Base-by-base conservation (phyloP, 257 asterid species). In the Datura wrightii region DNA sequence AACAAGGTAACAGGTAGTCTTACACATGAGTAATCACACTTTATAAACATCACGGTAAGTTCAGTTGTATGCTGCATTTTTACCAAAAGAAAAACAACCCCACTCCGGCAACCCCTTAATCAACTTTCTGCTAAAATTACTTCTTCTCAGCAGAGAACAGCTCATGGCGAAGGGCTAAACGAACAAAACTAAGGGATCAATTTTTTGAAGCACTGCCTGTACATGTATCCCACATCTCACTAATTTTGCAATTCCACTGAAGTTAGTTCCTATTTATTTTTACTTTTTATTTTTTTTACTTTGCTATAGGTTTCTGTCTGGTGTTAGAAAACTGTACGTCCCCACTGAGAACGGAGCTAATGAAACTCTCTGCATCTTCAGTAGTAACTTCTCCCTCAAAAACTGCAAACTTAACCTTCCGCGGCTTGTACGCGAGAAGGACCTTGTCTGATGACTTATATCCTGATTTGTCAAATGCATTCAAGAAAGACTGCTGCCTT, bases 361-460 rank as follows among this genome's bases (percentile, higher is more conserved):
- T 84, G 79, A 96, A 96, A 41, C 84, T 84, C 93, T 94, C 98
- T 0, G 85, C 91, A 36, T 93, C 88, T 87, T 94, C 98, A 85
- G 84, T 87, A 1, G 95, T 88, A 79, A 92, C 60, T 78, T 89
- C 93, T 42, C 89, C 96, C 9, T 80, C 88, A 78, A 84, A 89
- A 5, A 84, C 83, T 0, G 95, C 97, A 48, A 90, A 96, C 53
- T 94, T 94, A 55, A 94, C 97, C 85, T 92, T 92, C 86, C 94
- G 91, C 0, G 95, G 97, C 83, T 96, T 96, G 91, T 92, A 93
- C 50, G 99, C 98, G 83, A 96, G 59, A 87, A 96, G 86, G 84
- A 96, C 79, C 34, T 69, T 87, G 53, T 92, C 93, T 4, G 91
- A 85, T 62, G 95, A 91, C 85, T 90, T 96, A 84, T 91, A 91